These are phyloP conservation scores for Tylopilus orsonianus DNA, from an alignment of 1,284 basidiomycete genomes.

Conservation along the genomic window DNA sequence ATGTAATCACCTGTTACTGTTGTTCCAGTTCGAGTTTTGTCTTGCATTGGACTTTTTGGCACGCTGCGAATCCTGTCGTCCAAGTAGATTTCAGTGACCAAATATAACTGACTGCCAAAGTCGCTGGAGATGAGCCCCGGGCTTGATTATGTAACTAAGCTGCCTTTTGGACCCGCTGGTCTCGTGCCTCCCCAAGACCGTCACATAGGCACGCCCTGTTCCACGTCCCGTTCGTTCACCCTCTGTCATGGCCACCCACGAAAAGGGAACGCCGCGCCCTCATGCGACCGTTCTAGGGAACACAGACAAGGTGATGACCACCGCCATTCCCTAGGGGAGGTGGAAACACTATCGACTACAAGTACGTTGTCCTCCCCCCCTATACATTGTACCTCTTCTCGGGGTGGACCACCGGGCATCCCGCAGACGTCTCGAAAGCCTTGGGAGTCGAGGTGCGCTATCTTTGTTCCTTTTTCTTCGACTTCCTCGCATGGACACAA, in stretches of 20 bases:
- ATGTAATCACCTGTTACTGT: too few species aligned
- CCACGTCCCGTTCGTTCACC: constrained; percentile 51
- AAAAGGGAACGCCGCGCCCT: constrained; percentile 30
- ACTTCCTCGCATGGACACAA: constrained; percentile 49
- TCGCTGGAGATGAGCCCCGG: too few species aligned
- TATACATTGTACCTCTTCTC: constrained; percentile 47
- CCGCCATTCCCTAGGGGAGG: constrained; percentile 38
- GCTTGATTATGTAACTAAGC: too few species aligned
- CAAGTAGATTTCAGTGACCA: too few species aligned
- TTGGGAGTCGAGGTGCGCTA: constrained; percentile 49
- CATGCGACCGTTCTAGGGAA: constrained; percentile 24
- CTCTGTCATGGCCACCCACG: constrained; percentile 43
- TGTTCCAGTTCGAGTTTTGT: too few species aligned
- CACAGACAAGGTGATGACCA: constrained; percentile 31
- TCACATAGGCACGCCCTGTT: constrained; percentile 66
- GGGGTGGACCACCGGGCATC: constrained; percentile 47
- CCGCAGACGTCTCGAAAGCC: constrained; percentile 49
- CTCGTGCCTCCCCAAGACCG: too few species aligned
- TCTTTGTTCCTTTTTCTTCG: constrained; percentile 43
- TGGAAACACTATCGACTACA: constrained; percentile 51
- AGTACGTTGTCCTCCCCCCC: constrained; percentile 72
- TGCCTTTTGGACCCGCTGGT: too few species aligned
- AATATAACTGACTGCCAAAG: too few species aligned
- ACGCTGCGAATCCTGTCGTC: too few species aligned
- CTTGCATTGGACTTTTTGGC: too few species aligned